Evolutionary conservation across 1,139 yeast genomes (phyloP), one percentile per base, ranked within the genome.

Genomic region (Hanseniaspora uvarum): DNA sequence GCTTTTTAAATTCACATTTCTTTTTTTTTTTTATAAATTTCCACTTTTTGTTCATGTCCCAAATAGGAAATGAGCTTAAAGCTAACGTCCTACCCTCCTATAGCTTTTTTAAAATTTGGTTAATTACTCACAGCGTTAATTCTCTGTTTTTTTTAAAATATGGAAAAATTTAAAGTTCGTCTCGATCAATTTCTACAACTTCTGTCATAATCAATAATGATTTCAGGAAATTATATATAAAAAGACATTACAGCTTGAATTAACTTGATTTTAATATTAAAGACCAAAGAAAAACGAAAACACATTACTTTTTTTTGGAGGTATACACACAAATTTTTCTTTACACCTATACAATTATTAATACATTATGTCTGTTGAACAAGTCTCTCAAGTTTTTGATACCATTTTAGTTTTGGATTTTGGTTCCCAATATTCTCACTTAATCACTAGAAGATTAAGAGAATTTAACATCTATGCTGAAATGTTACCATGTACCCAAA

Each of bases 401-500:
- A 92, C 98, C 76, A 88, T 92, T 63, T 78, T 92, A 75, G 96
- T 92, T 69, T 80, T 92, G 69, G 99, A 92, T 70, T 92, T 92
- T 68, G 99, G 98, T 59, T 92, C 98, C 58, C 99, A 92, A 74
- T 92, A 92, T 75, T 86, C 96, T 58, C 99, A 92, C 68, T 75
- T 92, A 68, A 88, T 92, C 70, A 92, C 97, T 59, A 85, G 99
- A 74, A 86, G 98, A 73, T 78, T 92, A 65, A 86, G 99, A 78
- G 99, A 92, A 71, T 87, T 89, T 76, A 87, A 92, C 70, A 92
- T 92, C 61, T 92, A 94, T 72, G 97, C 98, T 61, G 99, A 94
- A 74, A 92, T 92, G 98, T 79, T 92, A 60, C 98, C 99, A 62
- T 92, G 98, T 73, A 92, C 98, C 56, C 97, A 92, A 72, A 92